phyloP scores from a whole-genome alignment of 306 rosid genomes.

The Comarum palustre region DNA sequence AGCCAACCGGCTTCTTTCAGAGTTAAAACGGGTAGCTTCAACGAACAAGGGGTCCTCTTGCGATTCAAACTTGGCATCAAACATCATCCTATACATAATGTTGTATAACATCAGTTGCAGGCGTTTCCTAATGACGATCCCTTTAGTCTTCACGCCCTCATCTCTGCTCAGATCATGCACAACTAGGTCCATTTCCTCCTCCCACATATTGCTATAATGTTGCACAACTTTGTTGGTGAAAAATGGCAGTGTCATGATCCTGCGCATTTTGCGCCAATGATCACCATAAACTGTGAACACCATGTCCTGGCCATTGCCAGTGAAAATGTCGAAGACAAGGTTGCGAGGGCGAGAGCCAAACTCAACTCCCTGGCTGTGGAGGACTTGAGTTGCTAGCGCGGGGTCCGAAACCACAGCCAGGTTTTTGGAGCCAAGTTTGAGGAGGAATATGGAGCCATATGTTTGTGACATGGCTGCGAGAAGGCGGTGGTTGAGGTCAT shows the following conservation, averaged over 20 bases:
- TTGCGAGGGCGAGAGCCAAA: constrained; percentile 76
- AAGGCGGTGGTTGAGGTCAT: constrained; percentile 71
- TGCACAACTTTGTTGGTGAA: constrained; percentile 87
- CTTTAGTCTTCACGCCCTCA: constrained; percentile 37
- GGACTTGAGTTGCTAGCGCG: constrained; percentile 61
- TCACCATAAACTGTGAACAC: constrained; percentile 72
- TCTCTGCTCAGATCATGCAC: constrained; percentile 47
- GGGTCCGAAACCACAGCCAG: constrained; percentile 67
- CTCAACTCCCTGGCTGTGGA: constrained; percentile 73
- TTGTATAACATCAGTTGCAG: constrained; percentile 73
- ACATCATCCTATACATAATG: constrained; percentile 86
- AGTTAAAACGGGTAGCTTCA: constrained; percentile 66
- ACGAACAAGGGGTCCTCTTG: constrained; percentile 76
- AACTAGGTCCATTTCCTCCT: constrained; percentile 70
- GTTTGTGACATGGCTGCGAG: constrained; percentile 56
- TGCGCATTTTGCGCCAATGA: constrained; percentile 85
- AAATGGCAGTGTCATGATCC: constrained; percentile 77
- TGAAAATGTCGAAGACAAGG: constrained; percentile 73
- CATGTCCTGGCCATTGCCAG: constrained; percentile 85
- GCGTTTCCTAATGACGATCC: constrained; percentile 62
- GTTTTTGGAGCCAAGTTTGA: constrained; percentile 73
- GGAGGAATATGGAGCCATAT: constrained; percentile 59
- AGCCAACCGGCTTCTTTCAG: constrained; percentile 75
- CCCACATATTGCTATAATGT: constrained; percentile 69
- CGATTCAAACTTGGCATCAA: constrained; percentile 71